Percentiles rank a stretch among this genome's conserved stretches.
Evolutionary conservation across 345 rosid species (phyloP).

Genomic region (Ceriops tagal): DNA sequence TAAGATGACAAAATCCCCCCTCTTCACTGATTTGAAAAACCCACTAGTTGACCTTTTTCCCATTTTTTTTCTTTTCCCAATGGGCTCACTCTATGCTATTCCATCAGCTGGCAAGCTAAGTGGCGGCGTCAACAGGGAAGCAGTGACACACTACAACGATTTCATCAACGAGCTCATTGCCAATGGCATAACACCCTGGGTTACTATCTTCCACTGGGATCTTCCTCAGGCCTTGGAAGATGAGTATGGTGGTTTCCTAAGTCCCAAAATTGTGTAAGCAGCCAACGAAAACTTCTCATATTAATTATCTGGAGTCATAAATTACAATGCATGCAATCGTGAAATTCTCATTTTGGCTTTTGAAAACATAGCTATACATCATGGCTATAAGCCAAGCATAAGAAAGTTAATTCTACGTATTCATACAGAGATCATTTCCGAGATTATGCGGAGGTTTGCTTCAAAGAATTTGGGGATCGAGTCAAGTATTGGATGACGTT

Average conservation of each 20-base stretch:
- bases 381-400: too few species aligned
- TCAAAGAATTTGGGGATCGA: constrained; percentile 8
- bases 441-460: constrained; percentile 8
- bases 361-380: too few species aligned
- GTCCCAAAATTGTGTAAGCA: constrained; percentile 12
- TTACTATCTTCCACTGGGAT: constrained; percentile 17
- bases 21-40: too few species aligned
- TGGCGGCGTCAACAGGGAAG: constrained; percentile 7
- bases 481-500: constrained; percentile 46
- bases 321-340: too few species aligned
- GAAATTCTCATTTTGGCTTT: too few species aligned
- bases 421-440: constrained; percentile 3
- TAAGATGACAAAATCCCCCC: not conserved
- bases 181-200: constrained; percentile 8
- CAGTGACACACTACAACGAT: constrained; percentile 10
- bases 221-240: constrained; percentile 15
- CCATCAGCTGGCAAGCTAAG: constrained; percentile 2
- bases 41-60: too few species aligned
- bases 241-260: constrained; percentile 13
- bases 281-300: too few species aligned
- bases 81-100: not conserved
- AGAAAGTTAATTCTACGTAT: too few species aligned
- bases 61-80: too few species aligned
- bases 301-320: too few species aligned
- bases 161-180: constrained; percentile 6